phyloP scores from a whole-genome alignment of 768 basidiomycete genomes.

The Auriscalpium orientale region DNA sequence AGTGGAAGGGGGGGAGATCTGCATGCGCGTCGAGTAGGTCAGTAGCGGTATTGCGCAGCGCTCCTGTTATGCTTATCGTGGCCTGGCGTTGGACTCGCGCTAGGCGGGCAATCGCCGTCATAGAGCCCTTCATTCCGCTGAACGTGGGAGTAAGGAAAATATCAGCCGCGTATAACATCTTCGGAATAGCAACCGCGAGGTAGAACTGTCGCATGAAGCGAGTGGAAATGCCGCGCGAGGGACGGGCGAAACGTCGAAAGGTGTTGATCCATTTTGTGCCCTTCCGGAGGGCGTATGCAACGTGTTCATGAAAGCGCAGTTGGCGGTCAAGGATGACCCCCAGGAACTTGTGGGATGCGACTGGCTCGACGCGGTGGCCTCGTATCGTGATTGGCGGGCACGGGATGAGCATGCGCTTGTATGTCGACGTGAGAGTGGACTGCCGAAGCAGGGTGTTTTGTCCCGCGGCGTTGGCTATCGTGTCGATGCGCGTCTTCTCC shows the following conservation, averaged over 20 bases:
- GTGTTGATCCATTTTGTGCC: neutral
- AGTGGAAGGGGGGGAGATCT: constrained; percentile 2
- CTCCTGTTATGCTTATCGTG: constrained; percentile 14
- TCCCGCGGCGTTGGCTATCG: too few relatives aligned
- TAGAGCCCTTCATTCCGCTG: neutral
- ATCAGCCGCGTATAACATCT: constrained; percentile 19
- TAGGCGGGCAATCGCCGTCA: neutral
- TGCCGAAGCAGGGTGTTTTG: too few relatives aligned
- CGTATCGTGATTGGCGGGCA: neutral
- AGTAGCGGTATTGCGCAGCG: constrained; percentile 7
- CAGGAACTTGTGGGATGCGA: neutral
- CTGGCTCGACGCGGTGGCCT: neutral
- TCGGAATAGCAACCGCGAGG: constrained; percentile 11
- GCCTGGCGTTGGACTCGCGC: constrained; percentile 16
- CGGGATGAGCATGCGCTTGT: neutral
- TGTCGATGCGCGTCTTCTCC: too few relatives aligned
- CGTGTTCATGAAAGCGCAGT: neutral
- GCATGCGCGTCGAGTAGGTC: constrained; percentile 12
- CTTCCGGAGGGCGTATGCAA: neutral
- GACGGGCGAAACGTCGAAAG: constrained; percentile 1
- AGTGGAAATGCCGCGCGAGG: neutral
- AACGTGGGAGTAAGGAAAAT: constrained; percentile 5
- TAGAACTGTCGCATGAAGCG: constrained; percentile 10
- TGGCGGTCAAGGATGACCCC: neutral
- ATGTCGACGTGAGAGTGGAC: too few relatives aligned